Percentiles rank a stretch among this genome's conserved stretches.
phyloP scores from a whole-genome alignment of 805 yeast genomes.

The Candida loeiensis region DNA sequence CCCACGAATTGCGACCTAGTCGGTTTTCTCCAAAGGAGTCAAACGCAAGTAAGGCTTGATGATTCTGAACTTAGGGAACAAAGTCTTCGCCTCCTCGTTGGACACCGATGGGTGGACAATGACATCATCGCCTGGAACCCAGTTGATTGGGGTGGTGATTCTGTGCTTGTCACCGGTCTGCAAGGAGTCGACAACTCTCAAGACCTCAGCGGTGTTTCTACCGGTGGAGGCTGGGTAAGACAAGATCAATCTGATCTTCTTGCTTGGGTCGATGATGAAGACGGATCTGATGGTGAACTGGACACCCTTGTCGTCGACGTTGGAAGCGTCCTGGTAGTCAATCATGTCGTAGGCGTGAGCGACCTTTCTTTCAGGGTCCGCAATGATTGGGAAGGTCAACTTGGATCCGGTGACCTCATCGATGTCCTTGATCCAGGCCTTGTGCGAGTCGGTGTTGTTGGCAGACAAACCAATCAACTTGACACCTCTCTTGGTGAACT shows the following conservation, averaged over 20 bases:
- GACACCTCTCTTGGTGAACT: slow-evolving; percentile 78
- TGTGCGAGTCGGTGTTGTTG: slow-evolving; percentile 75
- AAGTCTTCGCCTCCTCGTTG: slow-evolving; percentile 64
- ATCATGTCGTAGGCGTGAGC: slow-evolving; percentile 85
- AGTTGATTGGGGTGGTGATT: slow-evolving; percentile 87
- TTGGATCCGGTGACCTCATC: slow-evolving; percentile 78
- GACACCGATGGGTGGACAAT: slow-evolving; percentile 85
- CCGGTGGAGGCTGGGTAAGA: slow-evolving; percentile 94
- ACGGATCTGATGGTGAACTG: slow-evolving; percentile 91
- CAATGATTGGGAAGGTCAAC: slow-evolving; percentile 86
- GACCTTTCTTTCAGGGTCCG: slow-evolving; percentile 81
- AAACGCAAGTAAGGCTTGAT: slow-evolving; percentile 88
- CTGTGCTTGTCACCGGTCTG: slow-evolving; percentile 81
- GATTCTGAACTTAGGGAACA: slow-evolving; percentile 81
- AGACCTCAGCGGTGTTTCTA: slow-evolving; percentile 88
- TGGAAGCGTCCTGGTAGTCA: slow-evolving; percentile 78
- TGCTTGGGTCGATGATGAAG: slow-evolving; percentile 83
- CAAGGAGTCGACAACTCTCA: slow-evolving; percentile 85
- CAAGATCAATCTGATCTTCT: slow-evolving; percentile 81
- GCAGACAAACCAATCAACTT: slow-evolving; percentile 90
- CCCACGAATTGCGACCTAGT: slow-evolving; percentile 2
- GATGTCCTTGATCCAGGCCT: slow-evolving; percentile 86
- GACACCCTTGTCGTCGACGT: slow-evolving; percentile 61
- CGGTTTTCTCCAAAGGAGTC: slow-evolving; percentile 39
- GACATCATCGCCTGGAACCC: slow-evolving; percentile 88